These are phyloP conservation scores for Sugiyamaella smithiae DNA, from an alignment of 805 yeast species.

Conservation along the genomic window DNA sequence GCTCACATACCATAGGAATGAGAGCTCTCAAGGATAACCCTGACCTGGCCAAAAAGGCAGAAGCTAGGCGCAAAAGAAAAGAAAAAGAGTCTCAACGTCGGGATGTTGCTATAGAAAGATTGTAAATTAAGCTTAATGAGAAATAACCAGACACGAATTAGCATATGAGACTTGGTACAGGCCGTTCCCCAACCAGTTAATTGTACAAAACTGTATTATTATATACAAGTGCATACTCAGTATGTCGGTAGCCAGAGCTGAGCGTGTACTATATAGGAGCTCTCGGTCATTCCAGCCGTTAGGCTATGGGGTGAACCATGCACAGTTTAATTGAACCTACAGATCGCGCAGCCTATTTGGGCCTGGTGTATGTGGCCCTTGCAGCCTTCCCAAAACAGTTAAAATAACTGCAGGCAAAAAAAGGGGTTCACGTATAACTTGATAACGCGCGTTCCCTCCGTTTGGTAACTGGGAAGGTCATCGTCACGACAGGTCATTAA, in stretches of 20 bases:
- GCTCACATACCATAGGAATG: constrained; percentile 10
- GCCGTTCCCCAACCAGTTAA: too few species aligned
- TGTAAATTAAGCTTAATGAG: constrained; percentile 11
- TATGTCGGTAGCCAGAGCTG: too few species aligned
- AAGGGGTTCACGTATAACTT: not conserved
- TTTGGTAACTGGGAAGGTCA: not conserved
- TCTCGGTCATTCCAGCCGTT: too few species aligned
- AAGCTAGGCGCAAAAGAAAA: constrained; percentile 17
- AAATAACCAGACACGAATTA: too few species aligned
- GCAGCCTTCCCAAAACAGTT: constrained; percentile 1
- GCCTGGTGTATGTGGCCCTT: too few species aligned
- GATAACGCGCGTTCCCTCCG: not conserved
- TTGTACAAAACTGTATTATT: too few species aligned
- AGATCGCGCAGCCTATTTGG: too few species aligned
- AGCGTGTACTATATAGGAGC: too few species aligned
- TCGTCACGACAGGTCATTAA: not conserved
- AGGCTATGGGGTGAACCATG: too few species aligned
- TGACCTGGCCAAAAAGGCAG: constrained; percentile 16
- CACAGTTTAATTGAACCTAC: too few species aligned
- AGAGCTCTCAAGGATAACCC: constrained; percentile 16
- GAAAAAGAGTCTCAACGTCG: constrained; percentile 15
- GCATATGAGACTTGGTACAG: too few species aligned
- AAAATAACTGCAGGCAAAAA: not conserved
- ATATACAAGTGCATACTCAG: too few species aligned
- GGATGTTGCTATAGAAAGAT: constrained; percentile 15